Conservation (phyloP, 1,139 yeast genomes). For the Geotrichum siamense region DNA sequence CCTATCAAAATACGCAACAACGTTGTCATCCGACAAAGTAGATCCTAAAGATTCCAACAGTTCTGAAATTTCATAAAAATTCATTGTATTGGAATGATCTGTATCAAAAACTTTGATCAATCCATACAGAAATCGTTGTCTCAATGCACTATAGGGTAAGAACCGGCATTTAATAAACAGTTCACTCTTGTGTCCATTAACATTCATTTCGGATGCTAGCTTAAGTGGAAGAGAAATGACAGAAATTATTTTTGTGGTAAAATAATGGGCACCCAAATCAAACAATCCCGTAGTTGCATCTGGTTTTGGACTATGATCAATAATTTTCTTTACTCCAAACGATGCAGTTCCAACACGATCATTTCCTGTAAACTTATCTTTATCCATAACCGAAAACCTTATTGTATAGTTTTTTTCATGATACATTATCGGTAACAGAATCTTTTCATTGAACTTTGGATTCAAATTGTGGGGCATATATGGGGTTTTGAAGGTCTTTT, state of each 20-base stretch:
- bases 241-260: slow-evolving; percentile 12
- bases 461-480: slow-evolving; percentile 76
- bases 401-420: slow-evolving; percentile 60
- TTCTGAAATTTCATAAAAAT: slow-evolving; percentile 49
- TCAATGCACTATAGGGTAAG: slow-evolving; percentile 56
- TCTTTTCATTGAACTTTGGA: slow-evolving; percentile 73
- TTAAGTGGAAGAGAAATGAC: slow-evolving; percentile 35
- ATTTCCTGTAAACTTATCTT: slow-evolving; percentile 73
- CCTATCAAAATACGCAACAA: slow-evolving; percentile 41
- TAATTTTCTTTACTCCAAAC: slow-evolving; percentile 46
- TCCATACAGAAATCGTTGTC: slow-evolving; percentile 64
- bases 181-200: slow-evolving; percentile 43
- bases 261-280: slow-evolving; percentile 20
- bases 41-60: slow-evolving; percentile 61
- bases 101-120: slow-evolving; percentile 50
- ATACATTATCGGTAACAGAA: slow-evolving; percentile 68
- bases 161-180: slow-evolving; percentile 57
- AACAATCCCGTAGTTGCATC: slow-evolving; percentile 30
- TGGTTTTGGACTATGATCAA: slow-evolving; percentile 34
- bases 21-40: slow-evolving; percentile 43
- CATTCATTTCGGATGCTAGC: slow-evolving; percentile 30
- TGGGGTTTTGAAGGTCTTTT: slow-evolving; percentile 78
- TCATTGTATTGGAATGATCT: slow-evolving; percentile 41
- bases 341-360: slow-evolving; percentile 69
- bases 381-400: slow-evolving; percentile 69